A percentile compares a stretch with the other conserved stretches of the same genome.
Conservation (phyloP, 1,139 yeast genomes). For the Schwanniomyces etchellsii region DNA sequence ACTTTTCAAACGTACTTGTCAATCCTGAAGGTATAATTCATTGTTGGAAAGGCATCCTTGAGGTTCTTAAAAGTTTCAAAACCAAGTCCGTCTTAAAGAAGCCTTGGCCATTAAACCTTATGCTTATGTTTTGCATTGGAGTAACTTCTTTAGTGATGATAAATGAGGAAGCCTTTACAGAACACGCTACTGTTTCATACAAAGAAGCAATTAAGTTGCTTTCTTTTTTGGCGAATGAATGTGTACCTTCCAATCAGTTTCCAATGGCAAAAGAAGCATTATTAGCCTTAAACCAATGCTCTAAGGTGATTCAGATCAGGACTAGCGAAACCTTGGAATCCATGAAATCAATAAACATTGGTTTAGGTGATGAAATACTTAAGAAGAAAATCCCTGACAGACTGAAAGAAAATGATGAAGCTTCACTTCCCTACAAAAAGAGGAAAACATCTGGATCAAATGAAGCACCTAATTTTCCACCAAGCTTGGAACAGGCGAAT, state of each 20-base stretch:
- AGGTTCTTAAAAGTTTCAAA: not conserved
- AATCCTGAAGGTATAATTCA: constrained; percentile 1
- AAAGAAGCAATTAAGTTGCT: constrained; percentile 1
- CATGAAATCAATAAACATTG: constrained; percentile 1
- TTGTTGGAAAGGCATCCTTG: constrained; percentile 1
- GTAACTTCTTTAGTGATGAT: constrained; percentile 1
- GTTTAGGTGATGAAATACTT: too few relatives aligned
- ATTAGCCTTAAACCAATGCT: constrained; percentile 1
- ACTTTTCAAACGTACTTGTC: not conserved
- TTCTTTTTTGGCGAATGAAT: constrained; percentile 1
- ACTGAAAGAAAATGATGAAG: constrained; percentile 1
- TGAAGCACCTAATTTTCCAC: not conserved
- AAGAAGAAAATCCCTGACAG: constrained; percentile 1
- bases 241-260: constrained; percentile 1
- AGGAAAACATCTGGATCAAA: not conserved
- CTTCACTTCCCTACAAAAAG: constrained; percentile 1
- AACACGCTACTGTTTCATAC: not conserved
- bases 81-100: not conserved
- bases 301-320: not conserved
- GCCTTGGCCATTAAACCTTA: constrained; percentile 1
- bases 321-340: not conserved
- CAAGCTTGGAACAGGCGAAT: not conserved
- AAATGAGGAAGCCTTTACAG: not conserved
- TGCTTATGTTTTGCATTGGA: constrained; percentile 1
- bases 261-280: constrained; percentile 1